Evolutionary conservation across 2,329 filamentous ascomycete species (phyloP), one percentile per base, ranked within the genome.

Genomic region (Colletotrichum tabaci): DNA sequence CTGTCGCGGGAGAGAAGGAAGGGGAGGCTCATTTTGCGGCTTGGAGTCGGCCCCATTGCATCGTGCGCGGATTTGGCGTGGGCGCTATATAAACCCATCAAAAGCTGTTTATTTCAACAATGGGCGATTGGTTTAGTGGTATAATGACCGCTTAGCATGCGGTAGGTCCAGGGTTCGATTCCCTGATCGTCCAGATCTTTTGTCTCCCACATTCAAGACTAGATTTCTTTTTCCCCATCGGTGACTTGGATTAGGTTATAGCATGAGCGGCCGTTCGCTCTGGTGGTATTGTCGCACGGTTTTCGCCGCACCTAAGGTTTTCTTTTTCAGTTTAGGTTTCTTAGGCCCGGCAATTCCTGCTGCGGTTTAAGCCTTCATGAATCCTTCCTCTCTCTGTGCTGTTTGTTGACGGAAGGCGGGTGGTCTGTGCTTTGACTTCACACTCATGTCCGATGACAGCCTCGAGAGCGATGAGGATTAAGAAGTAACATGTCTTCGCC

Each of bases 71-170:
- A 6, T 15, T 21, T 10, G 8, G 9, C 6, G 9, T 2, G 6
- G 13, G 4, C 2, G 4, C 6, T 18, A 26, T 40, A 44, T 67
- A 13, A 4, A 3, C 0, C 5, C 0, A 16, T 15, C 21, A 26
- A 2, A 21, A 18, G 6, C 4, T 9, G 0, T 44, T 1, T 2
- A 0, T 2, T 10, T 42, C 30, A 70, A 26, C 42, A 57, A 23
- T 0, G 68, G 68, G 68, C 68, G 68, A 67, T 67, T 71, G 68
- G 68, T 71, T 71, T 71, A 71, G 68, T 71, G 68, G 68, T 71
- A 71, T 71, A 67, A 71, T 71, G 64, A 66, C 64, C 68, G 68
- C 68, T 71, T 71, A 71, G 68, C 68, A 71, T 71, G 68, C 64
- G 68, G 64, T 66, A 67, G 68, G 68, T 71, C 68, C 68, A 46